Base-by-base conservation (phyloP, 495 filamentous ascomycete genomes). In the Penicillium canariense region DNA sequence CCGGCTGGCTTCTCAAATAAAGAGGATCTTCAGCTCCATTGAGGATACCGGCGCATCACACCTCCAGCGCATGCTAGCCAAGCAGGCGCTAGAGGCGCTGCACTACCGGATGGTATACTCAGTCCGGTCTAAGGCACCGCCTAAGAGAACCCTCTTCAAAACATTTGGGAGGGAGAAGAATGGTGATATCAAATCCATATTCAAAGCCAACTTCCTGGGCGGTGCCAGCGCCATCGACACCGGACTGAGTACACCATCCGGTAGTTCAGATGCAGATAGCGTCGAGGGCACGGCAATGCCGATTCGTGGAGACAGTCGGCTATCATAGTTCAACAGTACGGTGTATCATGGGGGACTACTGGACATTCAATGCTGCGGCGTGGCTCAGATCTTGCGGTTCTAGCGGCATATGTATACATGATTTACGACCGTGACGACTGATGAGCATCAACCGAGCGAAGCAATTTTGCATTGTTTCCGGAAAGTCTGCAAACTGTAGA, bases 1-100 rank as follows among this genome's bases (percentile, higher is more conserved):
- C 65, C 62, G 59, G 8, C 72, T 97, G 2, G 77, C 83, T 12
- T 65, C 73, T 14, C 71, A 72, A 20, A 72, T 97, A 48, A 88
- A 85, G 57, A 67, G 70, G 18, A 81, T 94, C 39, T 87, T 85
- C 65, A 81, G 79, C 14, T 75, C 75, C 7, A 96, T 97, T 52
- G 75, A 84, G 52, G 89, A 92, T 62, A 79, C 83, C 0, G 88
- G 89, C 23, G 86, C 87, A 22, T 81, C 85, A 6, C 81, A 86
- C 64, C 79, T 91, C 49, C 83, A 82, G 15, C 79, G 88, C 17
- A 85, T 88, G 40, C 80, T 91, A 48, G 85, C 87, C 0, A 93
- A 94, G 65, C 80, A 82, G 39, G 78, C 77, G 20, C 73, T 96
- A 5, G 87, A 94, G 61, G 72, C 83, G 3, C 65, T 96, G 9